Evolutionary conservation across 2,329 filamentous ascomycete genomes (phyloP), one percentile per base, ranked within the genome.

Genomic region (Ophiostoma tasmaniense): DNA sequence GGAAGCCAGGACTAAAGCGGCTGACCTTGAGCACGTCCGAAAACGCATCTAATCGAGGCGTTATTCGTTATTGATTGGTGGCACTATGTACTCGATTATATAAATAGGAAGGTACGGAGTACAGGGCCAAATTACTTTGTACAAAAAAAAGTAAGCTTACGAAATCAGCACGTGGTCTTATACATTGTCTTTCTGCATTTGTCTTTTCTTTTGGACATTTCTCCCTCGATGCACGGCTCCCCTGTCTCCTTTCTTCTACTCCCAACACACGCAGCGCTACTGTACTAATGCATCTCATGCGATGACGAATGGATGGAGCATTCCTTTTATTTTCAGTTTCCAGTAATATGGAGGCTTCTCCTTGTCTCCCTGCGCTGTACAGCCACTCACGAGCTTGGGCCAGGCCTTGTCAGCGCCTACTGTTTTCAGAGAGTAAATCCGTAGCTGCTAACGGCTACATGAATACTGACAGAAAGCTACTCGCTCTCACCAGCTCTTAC

Each of bases 271-370:
- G 55, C n/a, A 55, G n/a, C 33, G 33, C 33, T 33, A 33, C 8
- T 11, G 22, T 52, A 55, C 52, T 30, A 59, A 59, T 59, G 52
- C 52, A 55, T 25, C 25, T 59, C 52, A 61, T 61, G 55, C 55
- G 55, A 61, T 61, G 55, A 61, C 55, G 55, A 61, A 61, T 61
- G 55, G 55, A 61, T 61, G 55, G 55, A 30, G 55, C 55, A 30
- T 30, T 59, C 25, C 5, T 20, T 14, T 45, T 5, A n/a, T 22
- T 10, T 2, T 33, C 33, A 33, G 33, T 33, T 33, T 33, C 33
- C 33, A 33, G 33, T 33, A 33, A 6, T 55, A 55, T 25, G 50
- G 42, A 45, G 20, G 20, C 42, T 17, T 45, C 22, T 22, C 50
- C 50, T 25, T 17, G n/a, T 55, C 22, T 55, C 22, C 50, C 50